phyloP scores from a whole-genome alignment of 2,329 filamentous ascomycete species.

The Ophiostoma ips region DNA sequence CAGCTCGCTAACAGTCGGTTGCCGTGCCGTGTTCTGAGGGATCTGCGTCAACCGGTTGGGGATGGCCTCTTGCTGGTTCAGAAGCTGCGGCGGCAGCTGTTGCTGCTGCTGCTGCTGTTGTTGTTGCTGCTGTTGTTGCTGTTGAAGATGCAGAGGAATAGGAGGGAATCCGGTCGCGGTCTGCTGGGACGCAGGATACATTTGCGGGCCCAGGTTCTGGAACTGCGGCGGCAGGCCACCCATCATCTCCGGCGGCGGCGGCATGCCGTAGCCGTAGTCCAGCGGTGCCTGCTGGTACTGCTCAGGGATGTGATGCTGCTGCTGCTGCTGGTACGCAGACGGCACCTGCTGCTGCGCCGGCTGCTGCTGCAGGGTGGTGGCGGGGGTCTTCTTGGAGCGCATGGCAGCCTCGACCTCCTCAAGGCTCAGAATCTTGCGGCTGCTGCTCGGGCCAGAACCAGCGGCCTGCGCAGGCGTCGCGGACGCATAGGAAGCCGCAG shows the following conservation, averaged over 20 bases:
- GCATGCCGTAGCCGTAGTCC: constrained; percentile 9
- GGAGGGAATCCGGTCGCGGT: constrained; percentile 22
- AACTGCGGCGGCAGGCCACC: constrained; percentile 1
- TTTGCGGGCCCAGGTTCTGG: constrained; percentile 25
- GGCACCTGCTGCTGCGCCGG: constrained; percentile 17
- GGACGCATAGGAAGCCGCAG: no score
- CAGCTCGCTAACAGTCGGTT: constrained; percentile 33
- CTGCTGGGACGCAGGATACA: constrained; percentile 37
- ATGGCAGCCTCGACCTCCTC: constrained; percentile 95
- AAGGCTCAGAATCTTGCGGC: constrained; percentile 80
- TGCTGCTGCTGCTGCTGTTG: constrained; percentile 15
- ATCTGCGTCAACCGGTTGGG: constrained; percentile 56
- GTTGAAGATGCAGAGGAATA: constrained; percentile 15
- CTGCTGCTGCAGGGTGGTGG: constrained; percentile 16
- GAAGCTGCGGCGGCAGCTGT: constrained; percentile 15
- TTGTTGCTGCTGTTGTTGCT: constrained; percentile 15
- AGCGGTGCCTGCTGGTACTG: constrained; percentile 14
- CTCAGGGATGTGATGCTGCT: constrained; percentile 18
- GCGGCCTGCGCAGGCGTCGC: no score
- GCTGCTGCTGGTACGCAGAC: constrained; percentile 15
- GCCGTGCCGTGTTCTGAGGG: constrained; percentile 62
- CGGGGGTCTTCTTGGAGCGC: constrained; percentile 47
- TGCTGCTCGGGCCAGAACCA: constrained; percentile 16
- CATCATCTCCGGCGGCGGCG: constrained; percentile 9
- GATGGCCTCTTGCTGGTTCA: constrained; percentile 26